These are phyloP conservation scores for Cryptococcus sp. DNA, from an alignment of 1,284 basidiomycete species.

Conservation along the genomic window DNA sequence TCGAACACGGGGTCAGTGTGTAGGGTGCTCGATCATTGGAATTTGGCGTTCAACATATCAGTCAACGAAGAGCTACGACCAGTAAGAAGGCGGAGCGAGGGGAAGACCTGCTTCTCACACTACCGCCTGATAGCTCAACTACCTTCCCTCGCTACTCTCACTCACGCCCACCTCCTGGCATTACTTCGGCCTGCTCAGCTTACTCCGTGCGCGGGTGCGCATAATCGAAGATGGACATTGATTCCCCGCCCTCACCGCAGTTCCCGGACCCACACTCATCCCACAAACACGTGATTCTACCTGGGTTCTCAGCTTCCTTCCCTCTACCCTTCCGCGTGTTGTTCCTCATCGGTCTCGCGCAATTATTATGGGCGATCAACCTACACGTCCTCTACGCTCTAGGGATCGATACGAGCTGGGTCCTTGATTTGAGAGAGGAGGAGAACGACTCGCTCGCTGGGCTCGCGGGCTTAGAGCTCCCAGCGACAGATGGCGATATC, in stretches of 20 bases:
- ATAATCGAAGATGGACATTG: conserved; percentile 48
- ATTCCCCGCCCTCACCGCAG: conserved; percentile 38
- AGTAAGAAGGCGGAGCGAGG: too few relatives aligned
- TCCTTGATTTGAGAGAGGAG: conserved; percentile 56
- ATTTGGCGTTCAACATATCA: too few relatives aligned
- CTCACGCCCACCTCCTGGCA: too few relatives aligned
- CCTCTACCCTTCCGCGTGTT: conserved; percentile 81
- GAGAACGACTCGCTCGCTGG: neutral
- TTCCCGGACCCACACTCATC: conserved; percentile 17
- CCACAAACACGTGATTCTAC: conserved; percentile 48
- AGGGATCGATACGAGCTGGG: conserved; percentile 71
- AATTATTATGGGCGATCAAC: conserved; percentile 81
- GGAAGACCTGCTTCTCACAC: too few relatives aligned
- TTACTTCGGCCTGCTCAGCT: too few relatives aligned
- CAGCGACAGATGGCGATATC: neutral
- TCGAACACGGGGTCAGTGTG: too few relatives aligned
- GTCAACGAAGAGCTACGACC: too few relatives aligned
- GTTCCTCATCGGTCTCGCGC: conserved; percentile 67
- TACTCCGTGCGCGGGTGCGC: too few relatives aligned
- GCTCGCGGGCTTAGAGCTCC: neutral
- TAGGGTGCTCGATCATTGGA: too few relatives aligned
- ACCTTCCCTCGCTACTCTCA: too few relatives aligned
- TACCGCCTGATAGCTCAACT: too few relatives aligned
- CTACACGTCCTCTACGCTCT: conserved; percentile 73
- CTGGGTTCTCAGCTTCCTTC: conserved; percentile 63